Base-by-base conservation (phyloP, 768 basidiomycete genomes). In the Symmetrospora coprosmae region DNA sequence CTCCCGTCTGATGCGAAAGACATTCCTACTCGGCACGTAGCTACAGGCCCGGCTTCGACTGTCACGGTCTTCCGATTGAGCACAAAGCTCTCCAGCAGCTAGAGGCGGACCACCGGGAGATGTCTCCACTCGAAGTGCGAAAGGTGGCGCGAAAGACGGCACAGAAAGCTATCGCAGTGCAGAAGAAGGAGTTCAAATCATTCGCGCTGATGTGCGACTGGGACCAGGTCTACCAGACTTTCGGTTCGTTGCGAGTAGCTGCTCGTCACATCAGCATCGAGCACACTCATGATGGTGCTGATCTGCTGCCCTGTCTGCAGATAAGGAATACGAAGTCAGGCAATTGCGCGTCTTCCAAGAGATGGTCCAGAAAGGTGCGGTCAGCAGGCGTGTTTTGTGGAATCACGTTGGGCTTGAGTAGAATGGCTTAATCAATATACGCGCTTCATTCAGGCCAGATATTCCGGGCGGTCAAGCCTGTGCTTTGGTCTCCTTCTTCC, bases 11-110 rank as follows among this genome's bases (percentile, higher is more conserved):
- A 17, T n/a, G 25, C 47, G 4, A 16, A 17, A 31, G 23, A 4
- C 17, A 2, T 17, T n/a, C 11, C 4, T 28, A 11, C 48, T 63
- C 27, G n/a, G 60, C 48, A 34, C 13, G n/a, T 60, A 96, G 92
- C 68, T 96, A 91, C 73, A 73, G 86, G 14, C 91, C 92, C 34
- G 92, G 92, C 9, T 99, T 89, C 88, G 92, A 99, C 69, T 97
- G 92, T 68, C 92, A 99, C 71, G 92, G 92, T 5, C 80, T 96
- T 13, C 92, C 92, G 0, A 96, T 97, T 63, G 92, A 97, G 71
- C 87, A 88, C 66, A 96, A 94, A 68, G 86, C 90, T 0, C 74
- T 99, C 34, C 76, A 84, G 62, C 79, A 84, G 23, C 76, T 92
- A 27, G 78, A 80, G 56, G 61, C 56, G 21, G 65, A 67, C 30